Evolutionary conservation across 352 stramenopile genomes (phyloP).

Genomic region (Phytophthora quininea): DNA sequence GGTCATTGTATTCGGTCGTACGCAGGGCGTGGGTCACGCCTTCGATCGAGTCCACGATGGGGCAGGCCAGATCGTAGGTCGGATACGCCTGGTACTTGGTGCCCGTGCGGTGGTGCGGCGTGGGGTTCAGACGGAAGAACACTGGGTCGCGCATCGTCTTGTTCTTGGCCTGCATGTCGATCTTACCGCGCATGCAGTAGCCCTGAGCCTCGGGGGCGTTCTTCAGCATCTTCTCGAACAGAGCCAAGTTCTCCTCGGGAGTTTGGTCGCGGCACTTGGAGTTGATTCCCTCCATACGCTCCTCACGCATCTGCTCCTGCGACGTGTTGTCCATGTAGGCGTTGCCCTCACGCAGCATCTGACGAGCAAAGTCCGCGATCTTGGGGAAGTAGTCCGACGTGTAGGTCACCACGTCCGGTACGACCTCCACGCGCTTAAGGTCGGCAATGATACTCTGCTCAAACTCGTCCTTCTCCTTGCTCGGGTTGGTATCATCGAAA

Average conservation of each 20-base stretch:
- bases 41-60: slow-evolving; percentile 99
- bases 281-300: slow-evolving; percentile 94
- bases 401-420: slow-evolving; percentile 91
- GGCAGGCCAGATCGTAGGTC: slow-evolving; percentile 99
- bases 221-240: slow-evolving; percentile 97
- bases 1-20: slow-evolving; percentile 99
- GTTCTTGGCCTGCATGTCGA: slow-evolving; percentile 94
- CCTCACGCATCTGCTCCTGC: slow-evolving; percentile 97
- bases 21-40: slow-evolving; percentile 98
- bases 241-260: slow-evolving; percentile 86
- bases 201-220: slow-evolving; percentile 83
- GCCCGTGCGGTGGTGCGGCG: slow-evolving; percentile 90
- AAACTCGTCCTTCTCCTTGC: slow-evolving; percentile 99
- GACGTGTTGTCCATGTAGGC: slow-evolving; percentile 99
- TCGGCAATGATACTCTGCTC: slow-evolving; percentile 95
- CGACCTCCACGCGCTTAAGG: slow-evolving; percentile 84
- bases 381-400: slow-evolving; percentile 98
- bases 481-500: slow-evolving; percentile 99
- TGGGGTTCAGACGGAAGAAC: slow-evolving; percentile 87
- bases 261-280: slow-evolving; percentile 92
- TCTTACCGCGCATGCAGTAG: slow-evolving; percentile 93
- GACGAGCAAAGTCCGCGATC: slow-evolving; percentile 93
- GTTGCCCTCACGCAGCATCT: slow-evolving; percentile 95
- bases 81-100: slow-evolving; percentile 99
- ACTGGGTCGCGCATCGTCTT: slow-evolving; percentile 90